Evolutionary conservation across 805 yeast species (phyloP).

Genomic region (Wickerhamiella domercqiae): DNA sequence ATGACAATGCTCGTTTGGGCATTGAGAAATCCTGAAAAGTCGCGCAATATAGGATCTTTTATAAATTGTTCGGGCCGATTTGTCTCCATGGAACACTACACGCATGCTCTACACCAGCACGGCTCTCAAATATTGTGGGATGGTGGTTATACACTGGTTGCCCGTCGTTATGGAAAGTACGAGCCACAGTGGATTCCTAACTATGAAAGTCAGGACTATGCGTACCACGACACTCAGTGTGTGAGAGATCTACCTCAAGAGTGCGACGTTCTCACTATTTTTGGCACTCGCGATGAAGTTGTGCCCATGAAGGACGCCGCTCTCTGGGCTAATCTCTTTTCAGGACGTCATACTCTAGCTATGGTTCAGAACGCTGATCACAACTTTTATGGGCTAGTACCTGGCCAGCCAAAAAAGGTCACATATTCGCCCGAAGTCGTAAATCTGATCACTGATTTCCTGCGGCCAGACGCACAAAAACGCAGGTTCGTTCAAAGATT

Average conservation of each 20-base stretch:
- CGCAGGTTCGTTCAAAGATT: constrained; percentile 34
- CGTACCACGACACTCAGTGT: constrained; percentile 13
- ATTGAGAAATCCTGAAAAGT: constrained; percentile 21
- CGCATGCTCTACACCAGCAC: constrained; percentile 4
- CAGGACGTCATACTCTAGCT: constrained; percentile 40
- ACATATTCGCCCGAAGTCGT: constrained; percentile 46
- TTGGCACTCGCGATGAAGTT: constrained; percentile 52
- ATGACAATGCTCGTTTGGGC: constrained; percentile 67
- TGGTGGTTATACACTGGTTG: constrained; percentile 26
- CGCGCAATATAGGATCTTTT: constrained; percentile 38
- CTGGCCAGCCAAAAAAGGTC: constrained; percentile 22
- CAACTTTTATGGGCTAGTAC: constrained; percentile 46
- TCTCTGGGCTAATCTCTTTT: constrained; percentile 40
- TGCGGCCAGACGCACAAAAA: constrained; percentile 32
- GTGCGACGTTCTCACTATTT: constrained; percentile 46
- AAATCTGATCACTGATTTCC: constrained; percentile 34
- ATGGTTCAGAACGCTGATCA: constrained; percentile 65
- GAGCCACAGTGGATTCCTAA: constrained; percentile 31
- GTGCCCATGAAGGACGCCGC: constrained; percentile 53
- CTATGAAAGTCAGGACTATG: constrained; percentile 27
- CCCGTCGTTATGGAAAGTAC: constrained; percentile 38
- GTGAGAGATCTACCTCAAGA: constrained; percentile 18
- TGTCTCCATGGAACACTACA: constrained; percentile 9
- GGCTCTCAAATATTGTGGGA: constrained; percentile 13
- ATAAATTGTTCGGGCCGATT: constrained; percentile 64